Evolutionary conservation across 345 rosid genomes (phyloP).

Genomic region (Syzygium aromaticum): DNA sequence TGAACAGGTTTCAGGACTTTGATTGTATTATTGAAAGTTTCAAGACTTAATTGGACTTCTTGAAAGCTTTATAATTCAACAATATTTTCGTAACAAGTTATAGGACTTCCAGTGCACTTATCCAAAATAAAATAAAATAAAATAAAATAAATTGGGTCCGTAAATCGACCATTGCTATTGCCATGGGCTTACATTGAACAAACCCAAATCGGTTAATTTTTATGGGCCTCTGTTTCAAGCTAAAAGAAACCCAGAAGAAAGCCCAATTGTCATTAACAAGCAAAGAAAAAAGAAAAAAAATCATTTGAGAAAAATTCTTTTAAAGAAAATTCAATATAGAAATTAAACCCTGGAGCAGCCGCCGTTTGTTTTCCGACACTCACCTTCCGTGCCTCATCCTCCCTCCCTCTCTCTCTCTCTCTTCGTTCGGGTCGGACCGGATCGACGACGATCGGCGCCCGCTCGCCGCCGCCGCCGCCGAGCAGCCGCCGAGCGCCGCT

Average conservation of each 20-base stretch:
- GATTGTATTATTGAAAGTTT: no score
- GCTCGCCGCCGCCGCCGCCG: neutral
- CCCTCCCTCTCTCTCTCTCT: neutral
- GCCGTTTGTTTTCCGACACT: neutral
- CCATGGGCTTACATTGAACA: neutral
- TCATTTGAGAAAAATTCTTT: neutral
- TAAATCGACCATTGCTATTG: neutral
- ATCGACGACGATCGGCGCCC: neutral
- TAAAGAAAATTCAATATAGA: neutral
- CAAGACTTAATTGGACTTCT: accelerated
- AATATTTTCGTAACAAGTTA: accelerated
- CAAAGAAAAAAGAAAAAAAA: neutral
- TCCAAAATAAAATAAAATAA: neutral
- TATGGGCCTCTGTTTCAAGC: neutral
- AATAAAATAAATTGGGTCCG: neutral
- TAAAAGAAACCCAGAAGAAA: neutral
- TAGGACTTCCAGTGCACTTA: neutral
- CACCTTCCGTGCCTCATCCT: neutral
- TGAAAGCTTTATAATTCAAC: accelerated
- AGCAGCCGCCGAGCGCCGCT: neutral
- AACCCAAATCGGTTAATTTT: neutral
- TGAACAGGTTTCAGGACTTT: no score
- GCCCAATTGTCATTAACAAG: neutral
- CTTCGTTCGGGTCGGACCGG: neutral
- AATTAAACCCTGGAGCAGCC: neutral